A percentile compares a stretch with the other conserved stretches of the same genome.
Conservation (phyloP, 371 early-diverging fungal species). For the Mortierella sp. region DNA sequence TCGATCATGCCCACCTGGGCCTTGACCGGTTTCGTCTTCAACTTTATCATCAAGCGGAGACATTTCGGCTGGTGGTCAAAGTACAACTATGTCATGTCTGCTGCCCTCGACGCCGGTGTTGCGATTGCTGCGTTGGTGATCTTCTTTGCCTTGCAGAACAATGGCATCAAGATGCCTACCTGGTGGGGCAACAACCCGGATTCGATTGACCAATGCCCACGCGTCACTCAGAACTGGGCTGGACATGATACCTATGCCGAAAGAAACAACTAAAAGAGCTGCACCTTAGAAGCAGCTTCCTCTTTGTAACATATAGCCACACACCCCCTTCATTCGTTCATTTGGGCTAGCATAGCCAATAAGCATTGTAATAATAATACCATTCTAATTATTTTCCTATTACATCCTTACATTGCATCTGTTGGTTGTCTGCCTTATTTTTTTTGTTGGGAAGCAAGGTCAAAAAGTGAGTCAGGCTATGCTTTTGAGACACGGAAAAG, state of each 20-base stretch:
- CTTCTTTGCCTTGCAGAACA: slow-evolving; percentile 63
- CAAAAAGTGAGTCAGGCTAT: too few relatives aligned
- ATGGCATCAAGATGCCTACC: slow-evolving; percentile 47
- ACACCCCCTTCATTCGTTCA: neutral
- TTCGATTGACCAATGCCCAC: slow-evolving; percentile 57
- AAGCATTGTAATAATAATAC: slow-evolving; percentile 12
- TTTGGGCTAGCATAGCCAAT: neutral
- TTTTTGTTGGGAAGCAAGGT: too few relatives aligned
- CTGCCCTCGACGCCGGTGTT: slow-evolving; percentile 81
- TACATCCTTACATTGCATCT: neutral
- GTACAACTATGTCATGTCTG: slow-evolving; percentile 84
- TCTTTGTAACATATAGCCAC: neutral
- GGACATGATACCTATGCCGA: slow-evolving; percentile 59
- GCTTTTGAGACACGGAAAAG: too few relatives aligned
- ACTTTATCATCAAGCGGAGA: slow-evolving; percentile 72
- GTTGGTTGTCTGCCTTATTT: neutral
- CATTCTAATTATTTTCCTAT: neutral
- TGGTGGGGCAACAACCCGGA: slow-evolving; percentile 57
- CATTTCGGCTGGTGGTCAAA: slow-evolving; percentile 80
- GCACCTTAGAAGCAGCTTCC: neutral
- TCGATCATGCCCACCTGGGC: slow-evolving; percentile 73
- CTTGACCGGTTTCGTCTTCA: slow-evolving; percentile 74
- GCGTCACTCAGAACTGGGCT: slow-evolving; percentile 45
- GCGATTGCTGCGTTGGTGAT: slow-evolving; percentile 69
- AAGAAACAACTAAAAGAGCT: neutral